phyloP scores from a whole-genome alignment of 352 stramenopile species.

The Pythium chondricola region DNA sequence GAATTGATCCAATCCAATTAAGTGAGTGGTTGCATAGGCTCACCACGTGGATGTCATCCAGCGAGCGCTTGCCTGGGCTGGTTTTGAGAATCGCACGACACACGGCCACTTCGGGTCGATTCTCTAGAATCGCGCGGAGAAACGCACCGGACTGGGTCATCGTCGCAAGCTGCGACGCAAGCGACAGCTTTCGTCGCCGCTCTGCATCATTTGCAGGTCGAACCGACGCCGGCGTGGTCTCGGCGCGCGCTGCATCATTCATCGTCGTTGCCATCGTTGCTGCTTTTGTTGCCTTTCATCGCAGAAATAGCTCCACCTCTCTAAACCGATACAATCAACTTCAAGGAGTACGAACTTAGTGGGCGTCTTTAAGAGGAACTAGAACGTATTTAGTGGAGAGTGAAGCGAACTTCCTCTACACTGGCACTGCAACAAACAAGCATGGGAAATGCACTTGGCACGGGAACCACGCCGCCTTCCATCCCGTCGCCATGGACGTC shows the following conservation, averaged over 20 bases:
- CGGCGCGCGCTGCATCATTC: background rate
- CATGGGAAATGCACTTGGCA: too few relatives aligned
- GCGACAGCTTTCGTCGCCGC: slow-evolving; percentile 15
- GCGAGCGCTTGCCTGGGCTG: slow-evolving; percentile 37
- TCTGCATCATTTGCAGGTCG: background rate
- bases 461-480: too few relatives aligned
- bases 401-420: too few relatives aligned
- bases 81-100: slow-evolving; percentile 57
- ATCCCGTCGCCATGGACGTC: too few relatives aligned
- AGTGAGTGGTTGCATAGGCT: background rate
- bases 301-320: background rate
- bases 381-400: too few relatives aligned
- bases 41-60: slow-evolving; percentile 73
- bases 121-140: slow-evolving; percentile 23
- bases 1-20: too few relatives aligned
- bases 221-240: background rate
- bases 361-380: too few relatives aligned
- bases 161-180: slow-evolving; percentile 23
- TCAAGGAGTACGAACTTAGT: too few relatives aligned
- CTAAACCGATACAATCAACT: background rate
- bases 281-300: background rate
- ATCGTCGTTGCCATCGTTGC: background rate
- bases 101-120: slow-evolving; percentile 37
- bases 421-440: too few relatives aligned
- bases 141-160: slow-evolving; percentile 23